A percentile compares a stretch with the other conserved stretches of the same genome.
Evolutionary conservation across 345 rosid genomes (phyloP).

Genomic region (Turnera subulata): DNA sequence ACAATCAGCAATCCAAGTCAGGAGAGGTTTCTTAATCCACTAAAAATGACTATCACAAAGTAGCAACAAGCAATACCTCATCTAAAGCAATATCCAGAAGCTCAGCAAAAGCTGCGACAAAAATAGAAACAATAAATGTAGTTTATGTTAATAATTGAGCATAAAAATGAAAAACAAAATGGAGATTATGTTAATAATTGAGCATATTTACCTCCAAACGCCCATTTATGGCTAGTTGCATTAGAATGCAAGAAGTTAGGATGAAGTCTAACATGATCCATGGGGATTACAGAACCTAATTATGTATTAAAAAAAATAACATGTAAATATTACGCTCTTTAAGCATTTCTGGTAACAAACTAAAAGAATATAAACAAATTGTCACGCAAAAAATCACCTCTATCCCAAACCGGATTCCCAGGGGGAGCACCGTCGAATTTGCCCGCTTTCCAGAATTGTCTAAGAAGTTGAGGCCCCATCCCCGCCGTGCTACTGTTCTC

Average conservation of each 20-base stretch:
- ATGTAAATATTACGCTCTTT: no score
- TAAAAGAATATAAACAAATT: neutral
- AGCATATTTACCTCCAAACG: slow-evolving; percentile 71
- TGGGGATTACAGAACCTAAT: slow-evolving; percentile 42
- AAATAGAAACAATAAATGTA: slow-evolving; percentile 6
- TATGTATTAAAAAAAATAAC: neutral
- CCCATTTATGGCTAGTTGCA: slow-evolving; percentile 99
- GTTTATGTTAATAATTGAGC: slow-evolving; percentile 1
- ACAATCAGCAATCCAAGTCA: neutral
- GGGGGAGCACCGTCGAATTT: slow-evolving; percentile 58
- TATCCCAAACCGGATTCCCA: slow-evolving; percentile 48
- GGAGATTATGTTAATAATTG: neutral
- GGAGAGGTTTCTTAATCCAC: neutral
- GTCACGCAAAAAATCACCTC: slow-evolving; percentile 36
- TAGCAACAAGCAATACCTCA: slow-evolving; percentile 44
- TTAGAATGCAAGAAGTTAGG: slow-evolving; percentile 94
- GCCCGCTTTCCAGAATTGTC: slow-evolving; percentile 95
- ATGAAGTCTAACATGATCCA: slow-evolving; percentile 93
- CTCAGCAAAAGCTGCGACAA: slow-evolving; percentile 80
- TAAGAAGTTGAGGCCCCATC: slow-evolving; percentile 25
- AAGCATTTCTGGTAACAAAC: neutral
- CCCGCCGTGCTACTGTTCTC: slow-evolving; percentile 8
- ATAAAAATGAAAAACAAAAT: neutral
- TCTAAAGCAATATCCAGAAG: slow-evolving; percentile 87
- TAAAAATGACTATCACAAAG: neutral